Percentiles rank a stretch among this genome's conserved stretches.
Evolutionary conservation across 345 rosid genomes (phyloP).

Genomic region (Toxicodendron radicans): DNA sequence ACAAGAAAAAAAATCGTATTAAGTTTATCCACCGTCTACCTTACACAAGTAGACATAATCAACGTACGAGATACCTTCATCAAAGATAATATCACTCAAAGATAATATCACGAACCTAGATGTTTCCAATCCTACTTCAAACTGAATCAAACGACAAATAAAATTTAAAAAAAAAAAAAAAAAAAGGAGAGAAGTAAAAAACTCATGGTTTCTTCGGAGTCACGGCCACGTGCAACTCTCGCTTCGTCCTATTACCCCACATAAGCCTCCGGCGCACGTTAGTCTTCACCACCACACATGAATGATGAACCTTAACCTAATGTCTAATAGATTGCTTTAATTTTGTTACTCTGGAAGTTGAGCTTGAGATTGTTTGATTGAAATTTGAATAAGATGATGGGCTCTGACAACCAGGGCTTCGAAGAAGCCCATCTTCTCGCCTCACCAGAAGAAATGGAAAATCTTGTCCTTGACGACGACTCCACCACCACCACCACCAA

Average conservation of each 20-base stretch:
- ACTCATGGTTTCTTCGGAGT: not conserved
- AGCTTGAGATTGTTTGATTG: not conserved
- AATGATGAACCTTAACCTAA: not conserved
- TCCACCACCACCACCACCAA: slow-evolving; percentile 20
- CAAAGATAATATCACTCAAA: not conserved
- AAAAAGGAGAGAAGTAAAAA: too few relatives aligned
- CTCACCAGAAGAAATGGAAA: slow-evolving; percentile 73
- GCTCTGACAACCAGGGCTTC: slow-evolving; percentile 63
- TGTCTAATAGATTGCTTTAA: not conserved
- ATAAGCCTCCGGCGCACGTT: slow-evolving; percentile 22
- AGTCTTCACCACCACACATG: slow-evolving; percentile 13
- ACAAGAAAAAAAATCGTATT: not conserved
- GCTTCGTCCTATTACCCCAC: slow-evolving; percentile 14
- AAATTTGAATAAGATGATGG: slow-evolving; percentile 62
- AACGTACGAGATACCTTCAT: not conserved
- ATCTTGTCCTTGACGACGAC: slow-evolving; percentile 51
- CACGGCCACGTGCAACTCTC: slow-evolving; percentile 52
- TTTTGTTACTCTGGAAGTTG: not conserved
- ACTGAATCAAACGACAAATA: not conserved
- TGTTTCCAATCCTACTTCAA: not conserved
- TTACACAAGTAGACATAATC: not conserved
- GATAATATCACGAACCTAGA: not conserved
- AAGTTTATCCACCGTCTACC: not conserved
- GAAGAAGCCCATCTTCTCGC: slow-evolving; percentile 55
- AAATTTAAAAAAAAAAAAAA: too few relatives aligned